Conservation (phyloP, 257 asterid species). For the Solanum rostratum region DNA sequence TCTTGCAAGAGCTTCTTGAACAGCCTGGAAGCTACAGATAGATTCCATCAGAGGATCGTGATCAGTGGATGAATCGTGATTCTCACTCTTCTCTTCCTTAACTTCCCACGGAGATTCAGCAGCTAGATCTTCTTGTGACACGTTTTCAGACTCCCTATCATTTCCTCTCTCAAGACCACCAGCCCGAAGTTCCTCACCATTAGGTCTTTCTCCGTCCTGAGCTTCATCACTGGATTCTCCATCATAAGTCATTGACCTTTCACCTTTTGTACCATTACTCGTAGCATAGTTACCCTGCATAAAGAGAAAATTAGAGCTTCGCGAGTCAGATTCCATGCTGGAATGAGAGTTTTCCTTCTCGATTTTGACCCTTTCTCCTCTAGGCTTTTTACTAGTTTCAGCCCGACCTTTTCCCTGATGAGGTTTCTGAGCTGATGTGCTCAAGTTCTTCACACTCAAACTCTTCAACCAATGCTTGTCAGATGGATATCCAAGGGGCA, state of each 20-base stretch:
- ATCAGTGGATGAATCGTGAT: constrained; percentile 26
- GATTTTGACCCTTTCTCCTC: constrained; percentile 61
- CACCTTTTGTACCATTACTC: constrained; percentile 40
- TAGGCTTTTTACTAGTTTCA: constrained; percentile 43
- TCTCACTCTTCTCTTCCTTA: constrained; percentile 40
- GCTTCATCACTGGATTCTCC: constrained; percentile 51
- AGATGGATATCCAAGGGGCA: constrained; percentile 15
- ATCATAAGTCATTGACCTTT: constrained; percentile 28
- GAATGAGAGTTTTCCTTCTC: constrained; percentile 86
- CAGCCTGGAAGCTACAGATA: constrained; percentile 38
- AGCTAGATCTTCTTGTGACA: constrained; percentile 27
- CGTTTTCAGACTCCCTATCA: constrained; percentile 30
- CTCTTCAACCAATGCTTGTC: constrained; percentile 30
- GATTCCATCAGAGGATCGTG: constrained; percentile 42
- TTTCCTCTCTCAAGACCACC: constrained; percentile 28
- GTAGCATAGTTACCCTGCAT: constrained; percentile 50
- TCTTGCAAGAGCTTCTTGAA: constrained; percentile 46
- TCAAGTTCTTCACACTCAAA: constrained; percentile 34
- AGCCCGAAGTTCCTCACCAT: constrained; percentile 25
- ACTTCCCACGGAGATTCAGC: constrained; percentile 39
- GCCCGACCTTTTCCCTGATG: constrained; percentile 29
- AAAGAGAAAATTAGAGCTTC: constrained; percentile 57
- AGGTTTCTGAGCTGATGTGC: constrained; percentile 24
- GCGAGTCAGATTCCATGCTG: constrained; percentile 92
- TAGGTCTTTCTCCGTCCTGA: constrained; percentile 23